phyloP scores from a whole-genome alignment of 2,329 filamentous ascomycete genomes.

The Aspergillus pseudoterreus region DNA sequence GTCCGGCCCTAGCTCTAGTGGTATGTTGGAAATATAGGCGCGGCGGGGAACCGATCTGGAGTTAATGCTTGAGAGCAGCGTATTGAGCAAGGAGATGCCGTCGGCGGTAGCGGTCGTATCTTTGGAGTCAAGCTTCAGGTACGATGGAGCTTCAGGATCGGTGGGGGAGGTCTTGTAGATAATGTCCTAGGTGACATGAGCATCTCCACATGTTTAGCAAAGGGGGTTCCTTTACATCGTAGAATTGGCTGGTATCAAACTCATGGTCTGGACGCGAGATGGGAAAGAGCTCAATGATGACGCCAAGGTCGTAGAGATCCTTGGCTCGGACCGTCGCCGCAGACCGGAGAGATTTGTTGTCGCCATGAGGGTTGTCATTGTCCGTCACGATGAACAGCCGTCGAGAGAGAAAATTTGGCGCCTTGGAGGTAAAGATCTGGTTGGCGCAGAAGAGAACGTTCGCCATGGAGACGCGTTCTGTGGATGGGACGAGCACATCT shows the following conservation, averaged over 20 bases:
- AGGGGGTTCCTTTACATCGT: constrained; percentile 61
- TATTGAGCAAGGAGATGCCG: constrained; percentile 73
- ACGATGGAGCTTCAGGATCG: constrained; percentile 64
- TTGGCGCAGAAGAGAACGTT: constrained; percentile 94
- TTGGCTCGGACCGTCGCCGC: constrained; percentile 84
- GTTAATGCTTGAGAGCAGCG: constrained; percentile 81
- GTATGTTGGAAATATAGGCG: constrained; percentile 79
- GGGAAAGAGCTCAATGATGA: constrained; percentile 88
- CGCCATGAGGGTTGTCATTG: constrained; percentile 77
- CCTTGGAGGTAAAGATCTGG: constrained; percentile 91
- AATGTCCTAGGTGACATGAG: constrained; percentile 63
- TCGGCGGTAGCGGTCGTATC: constrained; percentile 66
- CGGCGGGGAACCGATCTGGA: constrained; percentile 84
- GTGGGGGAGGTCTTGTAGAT: constrained; percentile 72
- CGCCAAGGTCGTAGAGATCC: constrained; percentile 89
- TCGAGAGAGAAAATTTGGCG: constrained; percentile 87
- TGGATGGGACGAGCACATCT: constrained; percentile 65
- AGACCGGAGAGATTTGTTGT: constrained; percentile 68
- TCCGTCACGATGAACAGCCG: constrained; percentile 95
- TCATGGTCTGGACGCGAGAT: constrained; percentile 67
- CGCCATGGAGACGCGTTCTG: constrained; percentile 72
- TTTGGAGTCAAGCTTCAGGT: constrained; percentile 46
- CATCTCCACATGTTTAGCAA: not conserved
- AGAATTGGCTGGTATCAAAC: constrained; percentile 84
- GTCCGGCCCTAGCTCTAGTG: constrained; percentile 80